These are phyloP conservation scores for Hyaloscypha bicolor DNA, from an alignment of 495 filamentous ascomycete species.

Conservation along the genomic window DNA sequence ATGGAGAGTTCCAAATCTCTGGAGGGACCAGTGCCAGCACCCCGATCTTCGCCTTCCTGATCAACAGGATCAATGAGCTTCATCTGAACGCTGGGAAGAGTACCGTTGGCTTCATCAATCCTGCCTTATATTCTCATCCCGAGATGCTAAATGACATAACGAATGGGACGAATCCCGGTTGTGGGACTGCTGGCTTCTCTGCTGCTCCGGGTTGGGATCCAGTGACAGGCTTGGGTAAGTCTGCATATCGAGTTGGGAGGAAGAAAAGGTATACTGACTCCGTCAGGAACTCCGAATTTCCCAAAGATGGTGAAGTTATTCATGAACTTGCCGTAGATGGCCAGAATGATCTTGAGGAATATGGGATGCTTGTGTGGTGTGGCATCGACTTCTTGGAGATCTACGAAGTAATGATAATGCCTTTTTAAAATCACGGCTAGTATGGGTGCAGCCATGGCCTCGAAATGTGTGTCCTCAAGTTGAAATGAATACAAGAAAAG, in stretches of 20 bases:
- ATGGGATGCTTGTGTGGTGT: background rate
- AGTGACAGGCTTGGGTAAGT: constrained; percentile 52
- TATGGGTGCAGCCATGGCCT: too few species aligned
- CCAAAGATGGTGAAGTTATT: constrained; percentile 42
- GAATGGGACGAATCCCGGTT: constrained; percentile 49
- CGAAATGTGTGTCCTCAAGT: too few species aligned
- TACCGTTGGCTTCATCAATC: constrained; percentile 64
- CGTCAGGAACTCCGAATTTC: constrained; percentile 50
- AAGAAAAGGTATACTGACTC: background rate
- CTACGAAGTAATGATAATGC: background rate
- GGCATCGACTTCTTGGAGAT: background rate
- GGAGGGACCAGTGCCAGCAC: constrained; percentile 53
- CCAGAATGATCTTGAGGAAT: background rate
- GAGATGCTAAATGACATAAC: constrained; percentile 52
- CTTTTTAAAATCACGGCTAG: background rate
- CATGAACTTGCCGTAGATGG: constrained; percentile 31
- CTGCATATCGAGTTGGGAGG: background rate
- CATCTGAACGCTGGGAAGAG: constrained; percentile 56
- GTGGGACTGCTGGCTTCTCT: constrained; percentile 51
- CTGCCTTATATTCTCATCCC: constrained; percentile 55
- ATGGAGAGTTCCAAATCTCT: constrained; percentile 41
- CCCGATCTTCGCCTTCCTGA: constrained; percentile 46
- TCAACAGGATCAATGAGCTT: constrained; percentile 65
- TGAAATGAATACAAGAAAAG: too few species aligned
- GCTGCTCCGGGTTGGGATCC: constrained; percentile 66